phyloP scores from a whole-genome alignment of 768 basidiomycete genomes.

The Pleurotus pulmonarius region DNA sequence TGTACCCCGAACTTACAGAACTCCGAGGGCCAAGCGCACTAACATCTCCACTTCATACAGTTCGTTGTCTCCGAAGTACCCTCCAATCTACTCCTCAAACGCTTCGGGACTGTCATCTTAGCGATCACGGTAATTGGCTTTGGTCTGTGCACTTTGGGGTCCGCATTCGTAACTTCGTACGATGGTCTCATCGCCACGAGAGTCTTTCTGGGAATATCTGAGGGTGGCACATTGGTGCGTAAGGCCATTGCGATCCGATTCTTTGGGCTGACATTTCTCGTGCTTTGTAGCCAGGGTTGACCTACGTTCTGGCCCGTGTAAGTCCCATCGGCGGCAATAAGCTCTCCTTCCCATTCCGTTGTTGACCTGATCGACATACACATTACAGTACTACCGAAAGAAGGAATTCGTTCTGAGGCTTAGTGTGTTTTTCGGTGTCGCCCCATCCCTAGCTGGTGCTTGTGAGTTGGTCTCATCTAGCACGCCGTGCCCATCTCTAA shows the following conservation, averaged over 20 bases:
- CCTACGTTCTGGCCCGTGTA: constrained; percentile 35
- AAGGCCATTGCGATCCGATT: not conserved
- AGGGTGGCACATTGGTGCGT: constrained; percentile 38
- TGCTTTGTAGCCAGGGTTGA: constrained; percentile 29
- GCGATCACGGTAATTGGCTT: constrained; percentile 34
- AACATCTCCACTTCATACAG: constrained; percentile 15
- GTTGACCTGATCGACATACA: not conserved
- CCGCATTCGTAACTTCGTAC: constrained; percentile 35
- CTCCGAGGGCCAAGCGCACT: not conserved
- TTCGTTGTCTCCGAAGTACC: constrained; percentile 36
- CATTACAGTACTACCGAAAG: constrained; percentile 29
- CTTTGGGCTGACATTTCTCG: not conserved
- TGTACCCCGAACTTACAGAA: not conserved
- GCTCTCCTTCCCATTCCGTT: not conserved
- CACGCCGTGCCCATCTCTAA: not conserved
- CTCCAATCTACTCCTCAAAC: constrained; percentile 38
- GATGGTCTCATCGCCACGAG: constrained; percentile 30
- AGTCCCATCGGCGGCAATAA: constrained; percentile 10
- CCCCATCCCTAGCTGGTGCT: constrained; percentile 30
- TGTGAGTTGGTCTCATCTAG: constrained; percentile 19
- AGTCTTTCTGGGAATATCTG: constrained; percentile 36
- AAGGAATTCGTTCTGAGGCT: constrained; percentile 30
- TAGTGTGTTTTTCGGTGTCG: constrained; percentile 30
- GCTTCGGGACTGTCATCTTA: constrained; percentile 34
- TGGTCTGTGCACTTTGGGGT: constrained; percentile 32